Percentiles rank a stretch among this genome's conserved stretches.
These are phyloP conservation scores for Monilinia vaccinii-corymbosi DNA, from an alignment of 2,329 filamentous ascomycete species.

Conservation along the genomic window DNA sequence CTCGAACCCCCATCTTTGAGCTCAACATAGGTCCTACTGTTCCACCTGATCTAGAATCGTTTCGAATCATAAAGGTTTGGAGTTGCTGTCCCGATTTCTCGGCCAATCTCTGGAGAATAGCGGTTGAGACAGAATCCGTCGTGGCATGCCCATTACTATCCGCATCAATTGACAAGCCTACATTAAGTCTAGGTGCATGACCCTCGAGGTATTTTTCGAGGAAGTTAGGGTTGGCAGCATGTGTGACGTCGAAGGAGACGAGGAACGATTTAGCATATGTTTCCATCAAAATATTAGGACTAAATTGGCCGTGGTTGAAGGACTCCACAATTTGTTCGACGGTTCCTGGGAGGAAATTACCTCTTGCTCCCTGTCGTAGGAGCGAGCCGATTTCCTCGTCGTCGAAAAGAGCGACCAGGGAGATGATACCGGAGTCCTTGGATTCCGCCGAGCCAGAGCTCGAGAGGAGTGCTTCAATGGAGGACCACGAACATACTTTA, in stretches of 20 bases:
- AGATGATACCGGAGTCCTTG: conserved; percentile 51
- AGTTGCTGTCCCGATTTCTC: conserved; percentile 62
- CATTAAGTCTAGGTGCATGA: conserved; percentile 81
- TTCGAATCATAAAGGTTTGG: conserved; percentile 91
- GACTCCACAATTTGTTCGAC: conserved; percentile 75
- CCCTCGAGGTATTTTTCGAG: conserved; percentile 70
- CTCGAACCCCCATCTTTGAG: conserved; percentile 67
- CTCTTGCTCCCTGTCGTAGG: conserved; percentile 78
- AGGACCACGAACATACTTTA: conserved; percentile 93
- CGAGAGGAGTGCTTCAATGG: conserved; percentile 72
- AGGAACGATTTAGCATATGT: conserved; percentile 91
- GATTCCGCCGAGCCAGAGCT: conserved; percentile 47
- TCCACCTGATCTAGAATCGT: conserved; percentile 80
- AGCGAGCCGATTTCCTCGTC: conserved; percentile 93
- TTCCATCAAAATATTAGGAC: conserved; percentile 59
- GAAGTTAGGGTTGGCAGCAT: conserved; percentile 95
- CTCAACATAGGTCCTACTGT: conserved; percentile 92
- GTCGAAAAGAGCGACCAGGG: conserved; percentile 90
- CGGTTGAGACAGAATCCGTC: conserved; percentile 77
- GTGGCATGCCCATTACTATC: conserved; percentile 96
- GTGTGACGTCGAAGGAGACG: conserved; percentile 84
- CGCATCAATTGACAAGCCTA: conserved; percentile 69
- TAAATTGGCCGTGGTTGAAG: conserved; percentile 38
- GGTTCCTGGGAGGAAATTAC: conserved; percentile 76
- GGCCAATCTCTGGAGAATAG: conserved; percentile 70